Evolutionary conservation across 23 red algal species (phyloP), one percentile per base, ranked within the genome.

Genomic region (Gracilaria gracilis): DNA sequence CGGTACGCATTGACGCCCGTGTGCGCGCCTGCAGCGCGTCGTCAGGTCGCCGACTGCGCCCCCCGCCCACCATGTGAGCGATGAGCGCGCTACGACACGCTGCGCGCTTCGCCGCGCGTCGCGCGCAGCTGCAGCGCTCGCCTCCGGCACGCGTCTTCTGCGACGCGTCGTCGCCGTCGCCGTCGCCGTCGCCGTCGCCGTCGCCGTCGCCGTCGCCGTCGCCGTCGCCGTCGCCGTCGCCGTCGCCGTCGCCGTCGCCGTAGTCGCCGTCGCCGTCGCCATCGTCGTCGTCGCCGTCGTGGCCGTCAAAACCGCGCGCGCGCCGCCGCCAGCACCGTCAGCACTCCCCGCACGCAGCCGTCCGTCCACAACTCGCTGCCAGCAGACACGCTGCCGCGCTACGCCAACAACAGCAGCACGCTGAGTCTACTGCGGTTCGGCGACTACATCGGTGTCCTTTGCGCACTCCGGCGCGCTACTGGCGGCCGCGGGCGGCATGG

Each of bases 401-500:
- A 75, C 55, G 55, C 80, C 21, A 75, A n/a, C n/a, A n/a, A 78
- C 67, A 48, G 24, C 51, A 64, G 40, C 33, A 33, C 90, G 25
- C 69, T 83, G 32, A 67, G 80, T 0, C 12, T 74, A 7, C 32
- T 93, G 61, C 81, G 80, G 32, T 25, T 72, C 71, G 47, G 72
- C 20, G 91, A 94, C 84, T 85, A 80, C 32, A 28, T 88, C 70
- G 83, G 25, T 86, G 19, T 78, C 91, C 36, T 87, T 88, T 39
- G 83, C 91, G 32, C 75, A 85, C 28, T 87, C 91, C 37, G 91
- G 91, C 50, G 53, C 72, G 44, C 48, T 86, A 27, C n/a, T 86
- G 54, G 91, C 91, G 8, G 91, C 91, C 54, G 48, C 83, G 17
- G 53, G 51, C 28, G 91, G 91, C 35, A 94, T 87, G 82, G 91